Percentiles rank a stretch among this genome's conserved stretches.
phyloP scores from a whole-genome alignment of 495 filamentous ascomycete genomes.

The Penicillium fimorum region DNA sequence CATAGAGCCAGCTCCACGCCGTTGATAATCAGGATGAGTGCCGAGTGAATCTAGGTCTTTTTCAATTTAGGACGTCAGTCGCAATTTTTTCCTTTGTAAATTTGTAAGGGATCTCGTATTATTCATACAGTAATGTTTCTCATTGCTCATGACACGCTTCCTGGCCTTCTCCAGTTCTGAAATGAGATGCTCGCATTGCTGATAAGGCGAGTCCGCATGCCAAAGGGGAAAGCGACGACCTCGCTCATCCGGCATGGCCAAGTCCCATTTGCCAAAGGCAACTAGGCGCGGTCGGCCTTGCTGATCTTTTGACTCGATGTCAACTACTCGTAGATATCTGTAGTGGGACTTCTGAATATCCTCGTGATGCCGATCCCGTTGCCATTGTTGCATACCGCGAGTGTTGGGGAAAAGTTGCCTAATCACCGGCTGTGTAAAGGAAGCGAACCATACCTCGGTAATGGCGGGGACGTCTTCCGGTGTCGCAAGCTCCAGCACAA shows the following conservation, averaged over 20 bases:
- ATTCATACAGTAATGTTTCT: constrained; percentile 26
- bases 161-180: constrained; percentile 16
- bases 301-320: constrained; percentile 14
- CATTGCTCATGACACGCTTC: constrained; percentile 22
- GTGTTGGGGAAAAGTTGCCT: constrained; percentile 26
- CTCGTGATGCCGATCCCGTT: background rate
- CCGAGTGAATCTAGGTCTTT: constrained; percentile 49
- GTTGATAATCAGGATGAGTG: constrained; percentile 47
- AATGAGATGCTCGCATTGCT: constrained; percentile 20
- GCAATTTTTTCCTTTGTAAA: background rate
- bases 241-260: constrained; percentile 21
- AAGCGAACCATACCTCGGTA: constrained; percentile 26
- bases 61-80: background rate
- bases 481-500: constrained; percentile 21
- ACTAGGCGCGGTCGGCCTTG: constrained; percentile 19
- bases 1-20: constrained; percentile 48
- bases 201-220: constrained; percentile 18
- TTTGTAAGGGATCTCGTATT: background rate
- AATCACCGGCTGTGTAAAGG: constrained; percentile 24
- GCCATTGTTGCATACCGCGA: constrained; percentile 26
- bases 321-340: constrained; percentile 28
- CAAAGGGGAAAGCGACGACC: constrained; percentile 27
- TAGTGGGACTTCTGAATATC: constrained; percentile 20
- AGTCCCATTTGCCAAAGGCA: constrained; percentile 31
- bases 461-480: constrained; percentile 25